phyloP scores from a whole-genome alignment of 2,329 filamentous ascomycete genomes.

The Hortaea werneckii region DNA sequence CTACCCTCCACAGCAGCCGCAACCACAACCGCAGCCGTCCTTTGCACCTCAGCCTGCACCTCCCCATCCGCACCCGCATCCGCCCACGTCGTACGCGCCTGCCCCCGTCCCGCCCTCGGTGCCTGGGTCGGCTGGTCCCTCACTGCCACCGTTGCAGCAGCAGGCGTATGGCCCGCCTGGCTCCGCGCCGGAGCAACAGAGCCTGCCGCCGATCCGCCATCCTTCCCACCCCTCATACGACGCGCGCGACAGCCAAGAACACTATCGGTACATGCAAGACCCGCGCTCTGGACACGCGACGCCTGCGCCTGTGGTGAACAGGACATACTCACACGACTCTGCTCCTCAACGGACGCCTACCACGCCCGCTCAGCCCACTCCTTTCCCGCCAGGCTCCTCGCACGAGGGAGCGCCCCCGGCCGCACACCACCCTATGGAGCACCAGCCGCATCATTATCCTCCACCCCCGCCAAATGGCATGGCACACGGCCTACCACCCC shows the following conservation, averaged over 20 bases:
- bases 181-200: slow-evolving; percentile 14
- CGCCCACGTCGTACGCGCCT: slow-evolving; percentile 7
- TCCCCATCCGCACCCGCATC: slow-evolving; percentile 3
- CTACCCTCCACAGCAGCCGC: slow-evolving; percentile 5
- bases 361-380: slow-evolving; percentile 22
- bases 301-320: slow-evolving; percentile 24
- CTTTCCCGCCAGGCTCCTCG: slow-evolving; percentile 11
- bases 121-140: slow-evolving; percentile 1
- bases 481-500: slow-evolving; percentile 15
- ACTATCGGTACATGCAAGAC: slow-evolving; percentile 21
- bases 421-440: slow-evolving; percentile 16
- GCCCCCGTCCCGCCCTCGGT: slow-evolving; percentile 8
- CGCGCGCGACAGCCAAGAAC: slow-evolving; percentile 14
- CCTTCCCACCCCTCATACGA: slow-evolving; percentile 16
- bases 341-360: slow-evolving; percentile 23
- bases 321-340: slow-evolving; percentile 25
- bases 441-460: slow-evolving; percentile 22
- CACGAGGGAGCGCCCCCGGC: slow-evolving; percentile 15
- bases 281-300: slow-evolving; percentile 26
- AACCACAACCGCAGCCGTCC: slow-evolving; percentile 7
- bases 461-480: slow-evolving; percentile 19
- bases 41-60: slow-evolving; percentile 6
- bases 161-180: slow-evolving; percentile 14
- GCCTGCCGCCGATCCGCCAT: slow-evolving; percentile 19
- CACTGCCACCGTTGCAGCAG: slow-evolving; percentile 19